Base-by-base conservation (phyloP, 257 asterid genomes). In the Plantago ovata region DNA sequence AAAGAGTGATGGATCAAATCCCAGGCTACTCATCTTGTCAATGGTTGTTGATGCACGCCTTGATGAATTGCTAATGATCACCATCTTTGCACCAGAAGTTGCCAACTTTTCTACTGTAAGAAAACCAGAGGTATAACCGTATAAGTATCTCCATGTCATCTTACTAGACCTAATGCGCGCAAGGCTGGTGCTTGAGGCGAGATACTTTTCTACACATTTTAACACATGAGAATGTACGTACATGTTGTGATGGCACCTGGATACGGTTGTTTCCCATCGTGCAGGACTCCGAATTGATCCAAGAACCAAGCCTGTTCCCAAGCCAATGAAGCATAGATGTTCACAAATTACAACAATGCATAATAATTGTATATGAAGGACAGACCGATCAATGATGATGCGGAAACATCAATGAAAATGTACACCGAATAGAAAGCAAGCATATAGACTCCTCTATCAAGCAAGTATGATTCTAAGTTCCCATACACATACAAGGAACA, bases 211-310 rank as follows among this genome's bases (percentile, higher is more conserved):
- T n/a, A n/a, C n/a, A n/a, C n/a, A n/a, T n/a, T n/a, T n/a, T 62
- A 71, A 74, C 52, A 65, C 65, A 67, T 59, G 62, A n/a, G 65
- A 73, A 76, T 86, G 69, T 83, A 85, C 96, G 79, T 89, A 85
- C 96, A 82, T 75, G 98, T 75, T 38, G 79, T 77, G 71, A 92
- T 81, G 79, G 95, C 98, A 63, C 95, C 95, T 7, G 97, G 95
- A 62, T 92, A 92, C 32, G 95, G 97, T 60, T 78, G 84, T 74
- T 88, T 92, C 74, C 98, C 97, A 48, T 92, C 97, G 40, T 88
- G 98, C 56, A 92, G 82, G 64, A 88, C 95, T 20, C 97, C 98
- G 69, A 88, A 92, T 68, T 92, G 97, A 75, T 92, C 98, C 83
- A 92, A 75, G 61, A 92, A 82, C 98, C 98, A 92, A 46, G 95